Conservation (phyloP, 805 yeast species). For the Hanseniaspora taiwanica region DNA sequence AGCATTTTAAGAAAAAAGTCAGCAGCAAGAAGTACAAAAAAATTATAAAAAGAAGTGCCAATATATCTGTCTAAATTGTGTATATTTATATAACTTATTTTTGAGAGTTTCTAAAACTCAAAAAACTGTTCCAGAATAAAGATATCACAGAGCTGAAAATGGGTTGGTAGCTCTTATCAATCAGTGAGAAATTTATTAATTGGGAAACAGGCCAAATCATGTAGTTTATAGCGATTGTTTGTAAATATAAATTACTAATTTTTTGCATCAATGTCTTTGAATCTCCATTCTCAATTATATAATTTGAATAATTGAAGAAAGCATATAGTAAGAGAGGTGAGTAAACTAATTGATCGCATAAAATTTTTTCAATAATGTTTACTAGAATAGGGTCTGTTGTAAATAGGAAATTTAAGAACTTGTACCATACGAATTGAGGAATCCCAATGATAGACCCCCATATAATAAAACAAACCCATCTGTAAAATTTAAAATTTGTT, state of each 20-base stretch:
- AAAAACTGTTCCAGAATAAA: slow-evolving; percentile 87
- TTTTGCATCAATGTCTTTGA: slow-evolving; percentile 50
- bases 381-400: slow-evolving; percentile 73
- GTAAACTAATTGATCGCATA: slow-evolving; percentile 80
- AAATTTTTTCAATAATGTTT: slow-evolving; percentile 71
- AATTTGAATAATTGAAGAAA: slow-evolving; percentile 75
- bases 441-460: slow-evolving; percentile 85
- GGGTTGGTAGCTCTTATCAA: slow-evolving; percentile 68
- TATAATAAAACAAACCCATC: slow-evolving; percentile 65
- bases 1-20: slow-evolving; percentile 22
- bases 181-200: slow-evolving; percentile 54
- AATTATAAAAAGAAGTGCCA: slow-evolving; percentile 10
- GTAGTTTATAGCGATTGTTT: slow-evolving; percentile 54
- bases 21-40: slow-evolving; percentile 29
- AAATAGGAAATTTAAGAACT: slow-evolving; percentile 62
- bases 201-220: slow-evolving; percentile 79
- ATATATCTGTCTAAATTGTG: slow-evolving; percentile 2
- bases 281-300: slow-evolving; percentile 65
- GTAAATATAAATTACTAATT: slow-evolving; percentile 49
- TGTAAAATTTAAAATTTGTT: slow-evolving; percentile 41
- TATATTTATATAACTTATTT: not conserved
- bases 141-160: slow-evolving; percentile 83
- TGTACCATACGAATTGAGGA: slow-evolving; percentile 82
- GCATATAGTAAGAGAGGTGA: slow-evolving; percentile 75
- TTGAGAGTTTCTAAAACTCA: slow-evolving; percentile 63